These are phyloP conservation scores for Mucor irregularis DNA, from an alignment of 371 early-diverging fungal genomes.

Conservation along the genomic window DNA sequence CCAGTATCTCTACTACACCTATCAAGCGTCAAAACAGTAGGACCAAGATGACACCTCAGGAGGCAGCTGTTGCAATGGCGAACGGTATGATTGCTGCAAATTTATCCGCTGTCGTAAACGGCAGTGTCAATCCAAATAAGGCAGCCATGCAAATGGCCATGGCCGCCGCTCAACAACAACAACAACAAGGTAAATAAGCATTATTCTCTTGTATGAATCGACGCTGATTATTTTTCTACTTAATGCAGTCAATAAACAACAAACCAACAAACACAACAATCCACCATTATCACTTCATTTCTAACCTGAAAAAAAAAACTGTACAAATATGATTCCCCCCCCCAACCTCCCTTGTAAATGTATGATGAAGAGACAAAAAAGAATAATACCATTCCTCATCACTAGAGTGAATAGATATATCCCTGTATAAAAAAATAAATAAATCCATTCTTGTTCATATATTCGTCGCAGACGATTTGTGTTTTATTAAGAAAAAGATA, in stretches of 20 bases:
- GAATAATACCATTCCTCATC: too few relatives aligned
- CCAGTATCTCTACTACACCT: slow-evolving; percentile 16
- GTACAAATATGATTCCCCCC: not conserved
- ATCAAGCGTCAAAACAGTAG: slow-evolving; percentile 42
- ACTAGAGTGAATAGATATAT: too few relatives aligned
- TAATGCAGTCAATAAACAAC: slow-evolving; percentile 6
- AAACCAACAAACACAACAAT: slow-evolving; percentile 10
- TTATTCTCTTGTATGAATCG: too few relatives aligned
- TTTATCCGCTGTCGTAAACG: slow-evolving; percentile 45
- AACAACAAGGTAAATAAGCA: slow-evolving; percentile 15
- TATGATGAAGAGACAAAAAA: too few relatives aligned
- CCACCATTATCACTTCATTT: slow-evolving; percentile 23
- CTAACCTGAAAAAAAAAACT: not conserved
- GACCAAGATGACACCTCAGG: slow-evolving; percentile 46
- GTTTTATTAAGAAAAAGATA: too few relatives aligned
- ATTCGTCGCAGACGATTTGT: too few relatives aligned
- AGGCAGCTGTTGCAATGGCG: slow-evolving; percentile 48
- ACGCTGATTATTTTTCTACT: not conserved
- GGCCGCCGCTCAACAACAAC: slow-evolving; percentile 32
- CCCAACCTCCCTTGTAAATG: too few relatives aligned
- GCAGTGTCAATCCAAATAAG: slow-evolving; percentile 21
- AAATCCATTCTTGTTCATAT: too few relatives aligned
- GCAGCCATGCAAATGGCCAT: slow-evolving; percentile 40
- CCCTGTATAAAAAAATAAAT: too few relatives aligned
- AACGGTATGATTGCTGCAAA: slow-evolving; percentile 51